Evolutionary conservation across 371 early-diverging fungal species (phyloP).

Genomic region (Lichtheimia ornata): DNA sequence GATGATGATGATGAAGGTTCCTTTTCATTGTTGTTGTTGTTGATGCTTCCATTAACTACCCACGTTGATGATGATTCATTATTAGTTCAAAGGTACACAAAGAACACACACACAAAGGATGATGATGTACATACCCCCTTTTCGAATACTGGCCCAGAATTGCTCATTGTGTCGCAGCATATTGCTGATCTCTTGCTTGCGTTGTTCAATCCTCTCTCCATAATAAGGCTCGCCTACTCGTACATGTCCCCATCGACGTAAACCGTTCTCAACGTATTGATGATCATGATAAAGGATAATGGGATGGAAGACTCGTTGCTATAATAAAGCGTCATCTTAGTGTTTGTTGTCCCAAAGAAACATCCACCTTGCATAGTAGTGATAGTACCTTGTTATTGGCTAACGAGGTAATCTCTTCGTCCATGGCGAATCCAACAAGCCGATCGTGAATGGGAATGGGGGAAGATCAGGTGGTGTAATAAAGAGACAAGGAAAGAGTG

Average conservation of each 20-base stretch:
- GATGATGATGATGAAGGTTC: background rate
- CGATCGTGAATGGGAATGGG: background rate
- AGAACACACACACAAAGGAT: background rate
- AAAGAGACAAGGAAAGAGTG: background rate
- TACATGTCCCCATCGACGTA: no score
- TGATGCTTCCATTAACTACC: no score
- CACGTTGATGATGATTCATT: no score
- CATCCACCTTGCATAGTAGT: no score
- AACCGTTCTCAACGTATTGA: conserved; percentile 26
- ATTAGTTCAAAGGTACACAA: background rate
- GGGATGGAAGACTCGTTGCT: conserved; percentile 34
- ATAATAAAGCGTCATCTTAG: background rate
- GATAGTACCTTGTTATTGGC: no score
- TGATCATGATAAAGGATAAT: conserved; percentile 45
- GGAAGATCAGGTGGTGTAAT: background rate
- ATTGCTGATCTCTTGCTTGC: conserved; percentile 28
- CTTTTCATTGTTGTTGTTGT: no score
- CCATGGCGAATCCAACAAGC: no score
- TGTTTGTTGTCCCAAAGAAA: no score
- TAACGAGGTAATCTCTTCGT: no score
- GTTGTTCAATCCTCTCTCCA: conserved; percentile 25
- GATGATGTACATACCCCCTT: conserved; percentile 3
- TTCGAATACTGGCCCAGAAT: conserved; percentile 35
- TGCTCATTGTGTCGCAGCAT: conserved; percentile 36
- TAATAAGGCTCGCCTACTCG: conserved; percentile 27